Percentiles rank a stretch among this genome's conserved stretches.
Conservation (phyloP, 129 eudicot genomes). For the Arctium lappa region DNA sequence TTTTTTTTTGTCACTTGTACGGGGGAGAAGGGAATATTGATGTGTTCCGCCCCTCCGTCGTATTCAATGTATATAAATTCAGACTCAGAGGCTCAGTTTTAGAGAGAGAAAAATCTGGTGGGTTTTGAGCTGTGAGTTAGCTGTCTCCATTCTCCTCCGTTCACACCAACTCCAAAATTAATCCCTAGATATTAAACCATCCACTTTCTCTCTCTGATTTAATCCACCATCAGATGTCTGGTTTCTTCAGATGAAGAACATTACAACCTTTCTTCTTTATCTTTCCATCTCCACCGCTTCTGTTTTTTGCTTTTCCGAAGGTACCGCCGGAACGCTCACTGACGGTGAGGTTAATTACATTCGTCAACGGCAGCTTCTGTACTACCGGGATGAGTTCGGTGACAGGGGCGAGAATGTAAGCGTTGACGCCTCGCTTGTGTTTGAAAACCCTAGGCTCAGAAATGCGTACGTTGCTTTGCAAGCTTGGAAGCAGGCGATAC, state of each 20-base stretch:
- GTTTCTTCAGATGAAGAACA: conserved; percentile 32
- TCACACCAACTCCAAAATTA: conserved; percentile 23
- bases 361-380: conserved; percentile 55
- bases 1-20: too few relatives aligned
- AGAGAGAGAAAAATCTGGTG: conserved; percentile 37
- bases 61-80: conserved; percentile 14
- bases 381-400: conserved; percentile 60
- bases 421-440: conserved; percentile 48
- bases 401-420: conserved; percentile 67
- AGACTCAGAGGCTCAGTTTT: neutral
- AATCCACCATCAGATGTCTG: conserved; percentile 39
- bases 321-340: conserved; percentile 39
- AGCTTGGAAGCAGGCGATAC: conserved; percentile 74
- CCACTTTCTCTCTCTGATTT: conserved; percentile 8
- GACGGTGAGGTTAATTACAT: conserved; percentile 52
- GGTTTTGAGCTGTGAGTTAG: conserved; percentile 86
- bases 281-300: neutral
- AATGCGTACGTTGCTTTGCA: conserved; percentile 84
- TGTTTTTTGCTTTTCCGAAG: conserved; percentile 9
- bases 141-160: conserved; percentile 40
- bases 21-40: neutral
- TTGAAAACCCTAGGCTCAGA: conserved; percentile 52
- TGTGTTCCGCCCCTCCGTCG: neutral
- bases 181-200: conserved; percentile 37
- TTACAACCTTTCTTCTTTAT: neutral